These are phyloP conservation scores for Blastobotrys arbuscula DNA, from an alignment of 1,139 yeast genomes.

Conservation along the genomic window DNA sequence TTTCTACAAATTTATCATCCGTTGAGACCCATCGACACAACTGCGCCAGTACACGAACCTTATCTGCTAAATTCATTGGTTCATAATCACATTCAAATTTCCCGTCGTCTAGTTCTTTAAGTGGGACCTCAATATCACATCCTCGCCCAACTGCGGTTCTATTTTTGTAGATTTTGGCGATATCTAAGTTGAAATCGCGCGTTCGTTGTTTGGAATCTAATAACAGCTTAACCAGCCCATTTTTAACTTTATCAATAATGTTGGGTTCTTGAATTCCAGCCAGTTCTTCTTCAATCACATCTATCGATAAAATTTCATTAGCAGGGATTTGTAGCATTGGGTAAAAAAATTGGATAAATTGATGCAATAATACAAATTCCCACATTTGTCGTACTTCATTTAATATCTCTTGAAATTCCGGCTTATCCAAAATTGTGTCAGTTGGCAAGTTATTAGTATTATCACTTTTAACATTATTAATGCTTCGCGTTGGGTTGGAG, in stretches of 20 bases:
- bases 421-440: constrained; percentile 19
- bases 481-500: not conserved
- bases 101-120: constrained; percentile 5
- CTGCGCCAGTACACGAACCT: constrained; percentile 22
- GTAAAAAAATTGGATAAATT: constrained; percentile 27
- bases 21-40: constrained; percentile 24
- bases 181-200: constrained; percentile 16
- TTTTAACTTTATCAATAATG: constrained; percentile 16
- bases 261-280: constrained; percentile 19
- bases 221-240: constrained; percentile 14
- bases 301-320: constrained; percentile 21
- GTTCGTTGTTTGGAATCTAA: constrained; percentile 17
- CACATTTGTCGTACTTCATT: constrained; percentile 25
- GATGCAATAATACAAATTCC: constrained; percentile 26
- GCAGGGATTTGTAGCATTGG: constrained; percentile 21
- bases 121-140: constrained; percentile 11
- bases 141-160: constrained; percentile 7
- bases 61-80: constrained; percentile 15
- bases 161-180: constrained; percentile 11
- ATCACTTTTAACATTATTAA: not conserved
- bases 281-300: constrained; percentile 30
- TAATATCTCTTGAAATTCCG: constrained; percentile 20
- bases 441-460: too few species aligned
- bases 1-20: constrained; percentile 24
- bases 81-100: constrained; percentile 5